Base-by-base conservation (phyloP, 2,329 filamentous ascomycete genomes). In the Neospermospora avenae region DNA sequence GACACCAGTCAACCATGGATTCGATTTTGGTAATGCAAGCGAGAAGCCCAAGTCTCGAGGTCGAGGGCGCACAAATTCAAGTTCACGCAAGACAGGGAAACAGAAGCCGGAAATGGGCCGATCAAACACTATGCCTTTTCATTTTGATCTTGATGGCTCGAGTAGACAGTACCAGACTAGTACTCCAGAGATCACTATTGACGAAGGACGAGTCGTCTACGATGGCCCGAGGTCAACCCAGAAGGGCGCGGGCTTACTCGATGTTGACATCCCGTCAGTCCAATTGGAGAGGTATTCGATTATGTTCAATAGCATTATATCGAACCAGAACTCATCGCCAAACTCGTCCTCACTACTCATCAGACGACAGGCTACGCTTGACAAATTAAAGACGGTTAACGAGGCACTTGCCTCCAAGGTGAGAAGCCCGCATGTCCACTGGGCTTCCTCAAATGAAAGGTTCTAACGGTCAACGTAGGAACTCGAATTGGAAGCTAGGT, bases 211-310 rank as follows among this genome's bases (percentile, higher is more conserved):
- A 31, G 55, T 68, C 13, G 46, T 39, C 3, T 57, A 54, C 37
- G 55, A 51, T 51, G 28, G 31, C 10, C 25, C 46, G 16, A 58
- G 55, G 7, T 44, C 46, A 5, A 48, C 41, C 22, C 35, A 41
- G 16, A 42, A 63, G 22, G 51, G 57, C 13, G 55, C 71, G 10
- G 74, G 76, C 1, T 73, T 88, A 6, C 77, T 97, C 20, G 81
- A 92, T 67, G 82, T 97, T 16, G 85, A 93, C 55, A 95, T 97
- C 59, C 93, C 93, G 0, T 83, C 84, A 53, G 81, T 90, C 58
- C 85, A 88, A 63, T 80, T 98, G 81, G 93, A 97, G 72, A 81
- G 93, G 52, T 98, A 96, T 68, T 96, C 92, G 68, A 84, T 97
- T 65, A 97, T 97, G 93, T 97, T 98, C 71, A 85, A 87, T 58